Percentiles rank a stretch among this genome's conserved stretches.
Conservation (phyloP, 1,139 yeast species). For the Wickerhamomyces sp. region DNA sequence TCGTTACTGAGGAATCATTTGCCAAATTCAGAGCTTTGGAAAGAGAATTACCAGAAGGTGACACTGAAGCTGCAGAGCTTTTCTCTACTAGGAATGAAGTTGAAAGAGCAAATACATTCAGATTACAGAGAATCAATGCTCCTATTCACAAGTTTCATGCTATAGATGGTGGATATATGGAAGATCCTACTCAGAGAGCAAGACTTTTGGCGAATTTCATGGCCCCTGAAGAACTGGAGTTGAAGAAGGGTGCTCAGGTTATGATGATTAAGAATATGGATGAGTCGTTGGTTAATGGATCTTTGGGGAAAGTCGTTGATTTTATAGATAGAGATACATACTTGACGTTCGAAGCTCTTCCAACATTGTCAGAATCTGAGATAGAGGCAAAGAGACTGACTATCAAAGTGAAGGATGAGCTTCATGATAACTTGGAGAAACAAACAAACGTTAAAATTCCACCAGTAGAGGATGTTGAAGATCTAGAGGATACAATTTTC, state of each 20-base stretch:
- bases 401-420: conserved; percentile 3
- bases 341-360: conserved; percentile 25
- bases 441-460: conserved; percentile 10
- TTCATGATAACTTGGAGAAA: conserved; percentile 14
- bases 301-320: conserved; percentile 79
- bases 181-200: conserved; percentile 38
- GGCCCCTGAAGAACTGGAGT: conserved; percentile 57
- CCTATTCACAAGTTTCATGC: conserved; percentile 52
- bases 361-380: conserved; percentile 9
- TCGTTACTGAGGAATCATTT: conserved; percentile 50
- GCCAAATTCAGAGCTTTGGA: conserved; percentile 49
- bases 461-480: conserved; percentile 6
- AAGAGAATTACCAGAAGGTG: conserved; percentile 60
- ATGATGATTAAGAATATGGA: conserved; percentile 94
- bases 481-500: conserved; percentile 37
- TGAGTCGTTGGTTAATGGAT: conserved; percentile 84
- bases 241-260: conserved; percentile 87
- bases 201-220: conserved; percentile 56
- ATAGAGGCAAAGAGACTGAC: not conserved
- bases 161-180: conserved; percentile 56
- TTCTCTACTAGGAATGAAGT: conserved; percentile 85
- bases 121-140: conserved; percentile 40
- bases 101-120: conserved; percentile 61
- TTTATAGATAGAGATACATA: conserved; percentile 60
- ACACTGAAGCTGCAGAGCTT: conserved; percentile 80